Percentiles rank a stretch among this genome's conserved stretches.
Evolutionary conservation across 345 rosid species (phyloP).

Genomic region (Aegle marmelos): DNA sequence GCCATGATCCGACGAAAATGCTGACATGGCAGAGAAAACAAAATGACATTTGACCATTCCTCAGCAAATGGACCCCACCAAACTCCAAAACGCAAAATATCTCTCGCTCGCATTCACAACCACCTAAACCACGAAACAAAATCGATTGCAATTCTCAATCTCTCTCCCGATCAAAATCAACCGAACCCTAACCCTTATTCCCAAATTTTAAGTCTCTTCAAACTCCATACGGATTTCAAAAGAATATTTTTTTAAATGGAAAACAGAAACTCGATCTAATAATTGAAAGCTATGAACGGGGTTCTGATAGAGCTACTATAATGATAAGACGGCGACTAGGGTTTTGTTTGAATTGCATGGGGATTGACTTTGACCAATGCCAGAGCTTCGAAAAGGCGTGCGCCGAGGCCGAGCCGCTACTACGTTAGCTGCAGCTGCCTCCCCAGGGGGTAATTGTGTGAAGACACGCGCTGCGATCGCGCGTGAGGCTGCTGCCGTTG

Average conservation of each 20-base stretch:
- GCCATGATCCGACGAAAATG: too few relatives aligned
- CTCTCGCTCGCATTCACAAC: background rate
- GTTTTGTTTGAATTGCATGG: constrained; percentile 63
- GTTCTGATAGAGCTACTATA: constrained; percentile 5
- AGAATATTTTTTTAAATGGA: background rate
- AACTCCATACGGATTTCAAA: background rate
- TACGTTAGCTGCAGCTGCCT: constrained; percentile 22
- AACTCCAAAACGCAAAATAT: background rate
- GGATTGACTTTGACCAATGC: constrained; percentile 68
- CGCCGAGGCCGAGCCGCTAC: constrained; percentile 59
- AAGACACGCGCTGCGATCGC: constrained; percentile 43
- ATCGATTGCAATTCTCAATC: background rate
- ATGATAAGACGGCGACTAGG: constrained; percentile 42
- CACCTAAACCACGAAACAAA: background rate
- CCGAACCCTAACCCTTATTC: background rate
- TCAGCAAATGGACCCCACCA: background rate
- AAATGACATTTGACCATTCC: background rate
- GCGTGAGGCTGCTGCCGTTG: constrained; percentile 33
- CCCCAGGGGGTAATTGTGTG: constrained; percentile 26
- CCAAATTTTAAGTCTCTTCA: background rate
- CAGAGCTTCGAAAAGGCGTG: constrained; percentile 82
- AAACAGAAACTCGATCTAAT: too few relatives aligned
- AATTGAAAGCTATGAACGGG: constrained; percentile 5
- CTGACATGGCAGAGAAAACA: too few relatives aligned
- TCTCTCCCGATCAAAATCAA: background rate